Evolutionary conservation across 371 early-diverging fungal species (phyloP).

Genomic region (Enteropsectra breve): DNA sequence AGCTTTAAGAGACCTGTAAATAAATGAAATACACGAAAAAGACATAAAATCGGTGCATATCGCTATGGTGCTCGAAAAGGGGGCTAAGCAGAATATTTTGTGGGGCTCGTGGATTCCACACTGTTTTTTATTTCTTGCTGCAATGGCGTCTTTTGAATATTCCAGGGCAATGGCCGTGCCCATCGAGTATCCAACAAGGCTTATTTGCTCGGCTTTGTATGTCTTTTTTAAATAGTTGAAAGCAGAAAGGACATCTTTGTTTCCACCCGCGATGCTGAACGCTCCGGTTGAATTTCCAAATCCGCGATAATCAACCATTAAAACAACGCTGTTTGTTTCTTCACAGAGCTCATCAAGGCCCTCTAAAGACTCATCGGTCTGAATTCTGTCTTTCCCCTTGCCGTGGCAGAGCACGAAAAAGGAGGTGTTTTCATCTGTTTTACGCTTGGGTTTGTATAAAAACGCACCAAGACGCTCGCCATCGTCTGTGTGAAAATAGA

Average conservation of each 20-base stretch:
- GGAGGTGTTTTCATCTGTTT: background rate
- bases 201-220: slow-evolving; percentile 16
- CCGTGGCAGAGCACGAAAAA: slow-evolving; percentile 42
- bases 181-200: slow-evolving; percentile 48
- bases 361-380: too few relatives aligned
- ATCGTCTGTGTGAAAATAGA: slow-evolving; percentile 23
- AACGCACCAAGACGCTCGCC: slow-evolving; percentile 28
- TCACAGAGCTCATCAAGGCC: slow-evolving; percentile 14
- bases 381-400: slow-evolving; percentile 23
- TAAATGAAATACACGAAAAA: background rate
- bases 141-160: slow-evolving; percentile 24
- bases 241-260: slow-evolving; percentile 41
- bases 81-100: background rate
- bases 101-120: background rate
- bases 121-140: too few relatives aligned
- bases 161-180: slow-evolving; percentile 54
- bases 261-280: slow-evolving; percentile 31
- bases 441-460: slow-evolving; percentile 18
- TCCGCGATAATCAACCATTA: slow-evolving; percentile 53
- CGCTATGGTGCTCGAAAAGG: background rate
- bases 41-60: background rate
- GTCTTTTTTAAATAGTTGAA: slow-evolving; percentile 34
- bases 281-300: slow-evolving; percentile 54
- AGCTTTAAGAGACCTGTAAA: background rate
- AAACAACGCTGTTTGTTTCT: slow-evolving; percentile 15